Percentiles rank a stretch among this genome's conserved stretches.
Evolutionary conservation across 345 rosid species (phyloP).

Genomic region (Syzygium jambos): DNA sequence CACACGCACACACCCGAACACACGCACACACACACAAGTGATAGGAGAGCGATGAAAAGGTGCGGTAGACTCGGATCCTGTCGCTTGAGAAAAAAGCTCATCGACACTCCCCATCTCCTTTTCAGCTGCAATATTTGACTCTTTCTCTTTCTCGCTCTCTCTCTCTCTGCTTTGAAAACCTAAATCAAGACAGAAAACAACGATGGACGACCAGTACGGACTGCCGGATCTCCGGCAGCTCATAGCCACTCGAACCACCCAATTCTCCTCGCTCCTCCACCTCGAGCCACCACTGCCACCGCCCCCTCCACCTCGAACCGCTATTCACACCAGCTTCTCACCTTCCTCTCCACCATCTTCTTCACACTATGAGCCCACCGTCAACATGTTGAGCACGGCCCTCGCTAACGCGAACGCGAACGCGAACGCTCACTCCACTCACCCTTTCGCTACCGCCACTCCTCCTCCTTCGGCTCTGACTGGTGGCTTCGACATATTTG

Average conservation of each 20-base stretch:
- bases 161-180: neutral
- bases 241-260: constrained; percentile 16
- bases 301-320: neutral
- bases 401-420: neutral
- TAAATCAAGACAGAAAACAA: neutral
- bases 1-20: neutral
- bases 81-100: constrained; percentile 27
- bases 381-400: neutral
- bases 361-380: neutral
- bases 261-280: constrained; percentile 21
- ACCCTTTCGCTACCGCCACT: neutral
- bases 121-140: neutral
- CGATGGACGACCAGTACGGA: constrained; percentile 27
- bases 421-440: neutral
- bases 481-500: constrained; percentile 5
- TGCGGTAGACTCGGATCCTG: constrained; percentile 77
- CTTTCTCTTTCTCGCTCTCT: neutral
- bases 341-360: neutral
- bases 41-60: constrained; percentile 26
- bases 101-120: neutral
- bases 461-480: neutral
- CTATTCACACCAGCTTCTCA: neutral
- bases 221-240: constrained; percentile 41
- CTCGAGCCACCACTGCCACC: neutral
- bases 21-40: neutral